These are phyloP conservation scores for Stephanocyclus meneghinianus DNA, from an alignment of 352 stramenopile genomes.

Conservation along the genomic window DNA sequence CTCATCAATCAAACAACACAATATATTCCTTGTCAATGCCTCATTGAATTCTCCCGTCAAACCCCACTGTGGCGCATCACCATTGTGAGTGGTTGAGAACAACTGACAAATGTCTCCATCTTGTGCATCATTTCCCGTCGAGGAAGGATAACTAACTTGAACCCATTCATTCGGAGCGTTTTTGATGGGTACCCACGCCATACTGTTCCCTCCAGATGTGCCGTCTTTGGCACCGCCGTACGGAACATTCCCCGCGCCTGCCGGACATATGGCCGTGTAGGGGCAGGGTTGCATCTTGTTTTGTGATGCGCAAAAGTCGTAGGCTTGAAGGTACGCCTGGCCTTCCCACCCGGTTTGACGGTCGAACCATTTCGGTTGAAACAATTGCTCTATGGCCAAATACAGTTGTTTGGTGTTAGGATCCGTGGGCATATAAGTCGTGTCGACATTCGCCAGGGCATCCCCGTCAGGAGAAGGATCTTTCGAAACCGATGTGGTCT, in stretches of 20 bases:
- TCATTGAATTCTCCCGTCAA: slow-evolving; percentile 15
- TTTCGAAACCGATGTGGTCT: background rate
- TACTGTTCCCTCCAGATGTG: background rate
- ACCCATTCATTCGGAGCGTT: slow-evolving; percentile 37
- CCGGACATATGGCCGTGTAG: slow-evolving; percentile 5
- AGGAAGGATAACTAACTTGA: slow-evolving; percentile 7
- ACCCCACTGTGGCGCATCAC: slow-evolving; percentile 16
- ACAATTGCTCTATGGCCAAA: background rate
- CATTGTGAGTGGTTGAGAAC: slow-evolving; percentile 2
- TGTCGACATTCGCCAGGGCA: background rate
- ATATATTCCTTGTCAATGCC: slow-evolving; percentile 30
- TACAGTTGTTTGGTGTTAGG: background rate
- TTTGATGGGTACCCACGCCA: slow-evolving; percentile 21
- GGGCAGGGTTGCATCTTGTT: slow-evolving; percentile 2
- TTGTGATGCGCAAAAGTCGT: slow-evolving; percentile 4
- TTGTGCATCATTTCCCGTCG: background rate
- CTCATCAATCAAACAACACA: slow-evolving; percentile 37
- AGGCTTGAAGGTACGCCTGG: slow-evolving; percentile 1
- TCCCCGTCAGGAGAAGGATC: background rate
- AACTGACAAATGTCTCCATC: slow-evolving; percentile 4
- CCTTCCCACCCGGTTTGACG: slow-evolving; percentile 3
- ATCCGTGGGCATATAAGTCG: background rate
- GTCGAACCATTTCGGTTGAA: slow-evolving; percentile 17
- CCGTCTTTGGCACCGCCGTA: background rate
- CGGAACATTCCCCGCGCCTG: background rate